Percentiles rank a stretch among this genome's conserved stretches.
phyloP scores from a whole-genome alignment of 2,329 filamentous ascomycete genomes.

The Trichoderma sp. region DNA sequence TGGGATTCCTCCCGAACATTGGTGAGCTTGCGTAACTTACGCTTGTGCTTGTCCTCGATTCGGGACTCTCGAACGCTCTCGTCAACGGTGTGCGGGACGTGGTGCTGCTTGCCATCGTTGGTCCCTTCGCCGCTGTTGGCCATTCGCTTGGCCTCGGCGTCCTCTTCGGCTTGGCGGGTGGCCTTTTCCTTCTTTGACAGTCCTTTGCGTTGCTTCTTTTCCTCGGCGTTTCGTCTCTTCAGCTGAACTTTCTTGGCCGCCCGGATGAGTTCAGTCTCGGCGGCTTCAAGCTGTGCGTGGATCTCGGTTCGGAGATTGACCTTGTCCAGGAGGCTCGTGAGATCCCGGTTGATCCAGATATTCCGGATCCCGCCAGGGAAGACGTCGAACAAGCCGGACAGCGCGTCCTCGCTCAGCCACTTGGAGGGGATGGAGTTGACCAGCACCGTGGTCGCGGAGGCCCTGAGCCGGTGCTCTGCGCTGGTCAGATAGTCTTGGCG shows the following conservation, averaged over 20 bases:
- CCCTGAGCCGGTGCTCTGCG: slow-evolving; percentile 88
- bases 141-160: slow-evolving; percentile 53
- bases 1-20: slow-evolving; percentile 24
- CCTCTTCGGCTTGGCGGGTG: slow-evolving; percentile 51
- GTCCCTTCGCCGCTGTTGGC: slow-evolving; percentile 54
- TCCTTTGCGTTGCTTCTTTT: slow-evolving; percentile 63
- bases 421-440: slow-evolving; percentile 88
- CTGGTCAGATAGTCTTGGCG: slow-evolving; percentile 94
- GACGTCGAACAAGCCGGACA: slow-evolving; percentile 86
- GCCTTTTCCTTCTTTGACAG: slow-evolving; percentile 55
- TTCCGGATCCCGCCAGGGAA: slow-evolving; percentile 95
- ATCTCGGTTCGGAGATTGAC: slow-evolving; percentile 73
- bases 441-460: slow-evolving; percentile 92
- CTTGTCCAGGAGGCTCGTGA: slow-evolving; percentile 80
- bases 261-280: slow-evolving; percentile 83
- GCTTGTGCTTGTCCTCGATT: slow-evolving; percentile 28
- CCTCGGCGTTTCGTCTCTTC: slow-evolving; percentile 65
- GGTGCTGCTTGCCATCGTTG: slow-evolving; percentile 55
- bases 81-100: slow-evolving; percentile 55
- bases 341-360: slow-evolving; percentile 93
- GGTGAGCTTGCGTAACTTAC: neutral
- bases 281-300: slow-evolving; percentile 72
- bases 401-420: slow-evolving; percentile 82
- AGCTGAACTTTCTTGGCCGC: slow-evolving; percentile 76
- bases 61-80: slow-evolving; percentile 49